Evolutionary conservation across 495 filamentous ascomycete genomes (phyloP), one percentile per base, ranked within the genome.

Genomic region (Trichocladium antarcticum): DNA sequence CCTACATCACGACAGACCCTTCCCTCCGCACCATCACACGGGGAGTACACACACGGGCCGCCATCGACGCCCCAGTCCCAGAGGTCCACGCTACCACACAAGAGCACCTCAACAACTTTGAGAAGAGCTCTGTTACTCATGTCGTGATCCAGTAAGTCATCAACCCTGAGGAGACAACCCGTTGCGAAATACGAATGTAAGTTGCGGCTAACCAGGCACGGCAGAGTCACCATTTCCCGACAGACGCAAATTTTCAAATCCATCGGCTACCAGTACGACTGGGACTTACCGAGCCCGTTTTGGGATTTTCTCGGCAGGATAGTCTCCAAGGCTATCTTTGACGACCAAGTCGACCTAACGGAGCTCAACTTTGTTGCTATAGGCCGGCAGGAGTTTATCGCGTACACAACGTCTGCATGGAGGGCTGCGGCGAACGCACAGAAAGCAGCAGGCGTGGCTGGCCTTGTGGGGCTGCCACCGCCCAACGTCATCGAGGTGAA

Each of bases 261-360:
- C 8, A 29, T 47, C 36, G 45, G 45, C 24, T 47, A 39, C 36
- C 24, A 47, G 36, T 47, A 47, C 45, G 45, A 47, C 45, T 47
- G 45, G 45, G 11, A 38, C 24, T 7, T 19, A 14, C 45, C 45
- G 36, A 16, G 35, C 15, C 45, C 45, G 8, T 47, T 47, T 37
- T 47, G 45, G 45, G 21, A 47, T 47, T 47, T 47, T 6, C 45
- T 39, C 36, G 36, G 45, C 17, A 47, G 36, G 45, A 39, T 47
- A 32, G 45, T 32, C 7, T 1, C 35, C 36, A 47, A 47, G 35
- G 36, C 35, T 10, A 10, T 47, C 10, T 47, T 47, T 21, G 45
- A 47, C 45, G 21, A 47, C 45, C 37, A 39, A 21, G 16, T 27
- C 17, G 45, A 47, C 8, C 45, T 47, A 10, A 9, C 12, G 3